Evolutionary conservation across 2,329 filamentous ascomycete genomes (phyloP).

Genomic region (Curvularia sp.): DNA sequence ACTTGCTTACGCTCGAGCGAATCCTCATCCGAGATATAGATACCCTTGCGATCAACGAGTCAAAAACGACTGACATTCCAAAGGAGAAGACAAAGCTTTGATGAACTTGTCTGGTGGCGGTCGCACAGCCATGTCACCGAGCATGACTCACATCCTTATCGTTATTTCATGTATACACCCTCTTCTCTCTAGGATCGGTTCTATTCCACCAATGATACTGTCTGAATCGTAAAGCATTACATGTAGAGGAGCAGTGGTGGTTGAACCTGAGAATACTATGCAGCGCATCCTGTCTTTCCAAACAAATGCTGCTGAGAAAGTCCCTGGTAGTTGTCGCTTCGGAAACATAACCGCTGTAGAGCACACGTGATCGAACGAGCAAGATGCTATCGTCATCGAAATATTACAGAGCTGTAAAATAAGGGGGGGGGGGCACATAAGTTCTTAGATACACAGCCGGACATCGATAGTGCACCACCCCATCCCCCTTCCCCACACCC

Average conservation of each 20-base stretch:
- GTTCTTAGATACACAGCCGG: no score
- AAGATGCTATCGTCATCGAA: no score
- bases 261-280: not conserved
- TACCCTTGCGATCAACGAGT: not conserved
- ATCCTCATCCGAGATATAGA: slow-evolving; percentile 1
- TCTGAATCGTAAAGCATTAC: not conserved
- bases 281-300: not conserved
- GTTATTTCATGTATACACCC: not conserved
- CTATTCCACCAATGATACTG: not conserved
- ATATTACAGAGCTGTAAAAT: no score
- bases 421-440: no score
- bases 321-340: no score
- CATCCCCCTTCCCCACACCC: not conserved
- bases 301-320: not conserved
- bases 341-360: no score
- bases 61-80: not conserved
- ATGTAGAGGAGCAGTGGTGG: not conserved
- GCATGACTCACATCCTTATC: not conserved
- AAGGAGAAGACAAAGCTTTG: slow-evolving; percentile 10
- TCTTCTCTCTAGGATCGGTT: not conserved
- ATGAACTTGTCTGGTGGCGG: not conserved
- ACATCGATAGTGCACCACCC: no score
- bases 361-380: no score
- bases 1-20: slow-evolving; percentile 6
- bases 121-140: not conserved